Evolutionary conservation across 306 rosid genomes (phyloP), one percentile per base, ranked within the genome.

Genomic region (Nissolia schottii): DNA sequence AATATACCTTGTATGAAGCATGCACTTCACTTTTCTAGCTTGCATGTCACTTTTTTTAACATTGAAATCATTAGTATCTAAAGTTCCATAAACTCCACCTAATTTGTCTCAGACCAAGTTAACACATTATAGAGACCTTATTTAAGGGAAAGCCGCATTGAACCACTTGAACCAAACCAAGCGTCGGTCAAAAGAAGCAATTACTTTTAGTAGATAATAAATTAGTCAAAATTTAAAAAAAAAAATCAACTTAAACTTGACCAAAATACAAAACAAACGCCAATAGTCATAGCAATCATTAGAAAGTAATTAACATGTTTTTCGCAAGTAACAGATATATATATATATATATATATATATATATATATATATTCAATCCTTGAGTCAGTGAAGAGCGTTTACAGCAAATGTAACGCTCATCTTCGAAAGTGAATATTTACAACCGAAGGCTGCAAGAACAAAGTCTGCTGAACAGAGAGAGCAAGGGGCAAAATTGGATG

Each of bases 401-500:
- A 55, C 62, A 43, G 22, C 12, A 45, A 82, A 45, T 29, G 37
- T 60, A 77, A 60, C 12, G 41, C 25, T 86, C 78, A 93, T 85
- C 89, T 86, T 80, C 97, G 89, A 72, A 87, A 89, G 83, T 94
- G 98, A 79, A 91, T 87, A 77, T 94, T 94, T 85, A 94, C 86
- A 64, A 90, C 97, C 7, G 94, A 74, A 73, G 97, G 87, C 72
- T 89, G 92, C 83, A 88, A 73, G 85, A 60, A 86, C 53, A 83
- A 18, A 29, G 90, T 86, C 82, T 91, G 96, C 66, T 94, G 97
- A 75, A 94, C 80, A 68, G 98, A 91, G 31, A 94, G 87, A 66
- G 92, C 98, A 6, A 94, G 80, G 19, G 97, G 98, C 79, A 86
- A 86, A 89, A 75, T 82, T 73, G 97, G 98, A 84, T 94, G 98